Evolutionary conservation across 2,329 filamentous ascomycete genomes (phyloP), one percentile per base, ranked within the genome.

Genomic region (Ambrosiella cleistominuta): DNA sequence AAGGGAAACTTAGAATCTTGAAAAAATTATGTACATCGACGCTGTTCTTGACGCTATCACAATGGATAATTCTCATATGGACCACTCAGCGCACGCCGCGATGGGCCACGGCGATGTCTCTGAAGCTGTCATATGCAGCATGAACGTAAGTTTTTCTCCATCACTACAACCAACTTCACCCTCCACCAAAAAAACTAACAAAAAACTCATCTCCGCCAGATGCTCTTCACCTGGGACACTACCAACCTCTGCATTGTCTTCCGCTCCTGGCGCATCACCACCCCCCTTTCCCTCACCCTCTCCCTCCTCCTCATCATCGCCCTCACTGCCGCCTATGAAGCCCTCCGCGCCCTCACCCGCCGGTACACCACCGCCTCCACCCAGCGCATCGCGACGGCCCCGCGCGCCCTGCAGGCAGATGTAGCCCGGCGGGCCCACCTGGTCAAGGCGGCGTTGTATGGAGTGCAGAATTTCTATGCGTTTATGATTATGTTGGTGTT

Each of bases 401-500:
- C 76, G 79, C 81, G 82, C 76, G 78, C 72, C 44, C 45, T 27
- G 53, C 79, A 80, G 68, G 73, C 70, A 63, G 73, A 75, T 62
- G 74, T 79, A 62, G 79, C 81, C 69, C 79, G 82, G 70, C 80
- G 78, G 66, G 83, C 81, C 56, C 89, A 87, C 70, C 68, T 94
- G 62, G 73, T 88, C 69, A 91, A 95, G 75, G 86, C 87, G 36
- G 70, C 79, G 38, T 73, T 98, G 58, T 98, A 98, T 74, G 91
- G 84, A 17, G 71, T 93, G 56, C 93, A 98, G 75, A 94, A 93
- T 64, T 97, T 97, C 70, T 98, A 98, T 70, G 94, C 90, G 52
- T 97, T 98, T 67, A 97, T 98, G 78, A 90, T 98, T 68, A 98
- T 98, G 93, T 76, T 98, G 61, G 73, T 98, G 19, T 98, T 98